Evolutionary conservation across 2,329 filamentous ascomycete species (phyloP).

Genomic region (Neopestalotiopsis clavispora): DNA sequence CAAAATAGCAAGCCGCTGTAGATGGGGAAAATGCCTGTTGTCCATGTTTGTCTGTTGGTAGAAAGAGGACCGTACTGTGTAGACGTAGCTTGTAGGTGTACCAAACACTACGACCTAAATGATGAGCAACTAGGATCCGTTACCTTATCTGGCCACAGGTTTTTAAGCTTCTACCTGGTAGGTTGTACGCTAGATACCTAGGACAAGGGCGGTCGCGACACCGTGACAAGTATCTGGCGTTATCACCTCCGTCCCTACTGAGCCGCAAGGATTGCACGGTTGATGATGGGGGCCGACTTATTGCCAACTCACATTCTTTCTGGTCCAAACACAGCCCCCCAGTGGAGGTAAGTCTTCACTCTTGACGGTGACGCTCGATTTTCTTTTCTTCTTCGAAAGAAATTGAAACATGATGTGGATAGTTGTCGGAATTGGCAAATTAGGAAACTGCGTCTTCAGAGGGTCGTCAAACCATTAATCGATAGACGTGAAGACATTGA

Average conservation of each 20-base stretch:
- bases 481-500: too few species aligned
- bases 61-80: too few species aligned
- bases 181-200: not conserved
- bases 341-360: not conserved
- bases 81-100: not conserved
- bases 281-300: not conserved
- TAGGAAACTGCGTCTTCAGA: too few species aligned
- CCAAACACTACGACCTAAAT: not conserved
- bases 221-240: conserved; percentile 4
- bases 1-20: too few species aligned
- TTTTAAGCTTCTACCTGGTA: not conserved
- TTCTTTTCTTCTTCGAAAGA: not conserved
- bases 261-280: not conserved
- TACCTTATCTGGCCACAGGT: not conserved
- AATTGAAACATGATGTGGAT: not conserved
- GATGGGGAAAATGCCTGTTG: too few species aligned
- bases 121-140: conserved; percentile 11
- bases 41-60: too few species aligned
- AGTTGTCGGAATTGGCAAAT: too few species aligned
- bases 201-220: not conserved
- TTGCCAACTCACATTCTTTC: not conserved
- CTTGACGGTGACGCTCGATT: not conserved
- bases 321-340: not conserved
- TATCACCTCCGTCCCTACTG: not conserved
- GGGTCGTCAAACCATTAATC: too few species aligned